Evolutionary conservation across 164 flowering plant genomes (phyloP), one percentile per base, ranked within the genome.

Genomic region (Kalanchoe fedtschenkoi): DNA sequence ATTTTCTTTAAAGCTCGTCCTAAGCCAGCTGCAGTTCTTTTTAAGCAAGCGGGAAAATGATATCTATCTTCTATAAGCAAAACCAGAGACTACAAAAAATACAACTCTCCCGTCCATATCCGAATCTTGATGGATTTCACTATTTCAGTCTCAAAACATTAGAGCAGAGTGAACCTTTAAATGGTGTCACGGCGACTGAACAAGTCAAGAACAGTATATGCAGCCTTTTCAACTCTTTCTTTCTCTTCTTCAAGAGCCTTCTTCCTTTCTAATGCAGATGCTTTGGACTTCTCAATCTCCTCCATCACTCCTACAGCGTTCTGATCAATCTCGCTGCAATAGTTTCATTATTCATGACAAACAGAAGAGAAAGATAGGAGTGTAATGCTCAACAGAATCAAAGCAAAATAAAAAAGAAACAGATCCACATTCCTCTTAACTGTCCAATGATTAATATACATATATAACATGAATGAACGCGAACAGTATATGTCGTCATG

Each of bases 241-340:
- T 75, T 91, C 76, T 89, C 89, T 55, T 87, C 86, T 62, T 80
- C 96, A 58, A 91, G 71, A n/a, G 43, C 57, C 66, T 70, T 79
- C 73, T 77, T 91, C 76, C 78, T 77, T 74, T 80, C 87, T 64
- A 74, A 65, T 24, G 79, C 83, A 65, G 77, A 66, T 33, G 81
- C 77, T 62, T 83, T 89, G 80, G 82, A 79, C 68, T 80, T 91
- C 74, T 81, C 88, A 58, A 89, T 72, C 30, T 85, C 96, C 76
- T 89, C 95, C 67, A 56, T 58, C 66, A 89, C 76, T 66, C 73
- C 89, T 62, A 71, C 64, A 61, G 91, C 77, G 70, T 68, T 78
- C 54, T 76, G 75, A 70, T 82, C 84, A 57, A 81, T 75, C 71
- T 80, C 86, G 64, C 86, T 82, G 74, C 33, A 62, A 14, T 43